Evolutionary conservation across 2,329 filamentous ascomycete species (phyloP).

Genomic region (Ophiostoma sp.): DNA sequence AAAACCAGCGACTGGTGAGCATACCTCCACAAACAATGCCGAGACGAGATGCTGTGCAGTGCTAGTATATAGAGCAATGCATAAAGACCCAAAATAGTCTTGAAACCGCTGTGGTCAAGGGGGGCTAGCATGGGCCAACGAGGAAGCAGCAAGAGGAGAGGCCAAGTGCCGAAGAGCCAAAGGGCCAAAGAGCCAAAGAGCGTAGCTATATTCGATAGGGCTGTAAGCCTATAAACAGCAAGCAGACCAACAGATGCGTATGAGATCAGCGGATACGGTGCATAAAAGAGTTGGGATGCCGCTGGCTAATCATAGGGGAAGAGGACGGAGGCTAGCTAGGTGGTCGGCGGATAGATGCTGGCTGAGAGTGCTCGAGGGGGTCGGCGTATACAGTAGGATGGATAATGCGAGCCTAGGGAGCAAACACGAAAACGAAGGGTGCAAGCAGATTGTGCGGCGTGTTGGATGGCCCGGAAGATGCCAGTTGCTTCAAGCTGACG

Average conservation of each 20-base stretch:
- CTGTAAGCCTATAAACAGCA: too few relatives aligned
- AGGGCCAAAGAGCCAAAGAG: neutral
- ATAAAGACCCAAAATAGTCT: neutral
- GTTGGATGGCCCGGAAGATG: neutral
- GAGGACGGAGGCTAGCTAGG: neutral
- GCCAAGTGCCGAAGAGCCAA: neutral
- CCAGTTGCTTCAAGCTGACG: neutral
- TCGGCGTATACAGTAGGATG: neutral
- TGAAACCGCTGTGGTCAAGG: constrained; percentile 1
- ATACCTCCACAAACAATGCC: neutral
- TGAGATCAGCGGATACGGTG: neutral
- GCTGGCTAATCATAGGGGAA: neutral
- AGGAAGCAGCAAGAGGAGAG: neutral
- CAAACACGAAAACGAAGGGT: neutral
- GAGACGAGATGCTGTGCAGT: neutral
- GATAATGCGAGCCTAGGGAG: neutral
- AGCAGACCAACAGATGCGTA: neutral
- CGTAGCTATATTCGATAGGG: neutral
- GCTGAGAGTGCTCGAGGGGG: neutral
- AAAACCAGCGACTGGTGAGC: neutral
- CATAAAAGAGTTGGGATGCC: neutral
- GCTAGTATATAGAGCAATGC: constrained; percentile 6
- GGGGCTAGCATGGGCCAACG: neutral
- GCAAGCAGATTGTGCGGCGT: neutral
- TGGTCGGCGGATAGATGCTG: neutral